phyloP scores from a whole-genome alignment of 441 rosid species.

The Lepidium campestre region DNA sequence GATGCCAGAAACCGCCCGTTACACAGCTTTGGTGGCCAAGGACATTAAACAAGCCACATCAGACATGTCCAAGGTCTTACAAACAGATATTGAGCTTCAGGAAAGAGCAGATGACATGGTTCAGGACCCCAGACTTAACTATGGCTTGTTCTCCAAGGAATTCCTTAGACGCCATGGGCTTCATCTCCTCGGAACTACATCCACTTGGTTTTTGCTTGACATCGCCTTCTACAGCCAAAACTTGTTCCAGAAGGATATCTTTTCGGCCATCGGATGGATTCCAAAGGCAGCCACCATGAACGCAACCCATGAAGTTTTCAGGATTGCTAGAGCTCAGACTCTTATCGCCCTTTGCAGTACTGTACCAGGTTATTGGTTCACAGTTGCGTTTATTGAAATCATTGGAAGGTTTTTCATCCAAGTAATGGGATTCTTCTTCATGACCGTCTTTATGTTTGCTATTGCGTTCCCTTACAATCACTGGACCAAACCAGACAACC shows the following conservation, averaged over 20 bases:
- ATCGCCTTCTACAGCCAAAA: constrained; percentile 49
- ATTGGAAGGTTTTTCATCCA: constrained; percentile 47
- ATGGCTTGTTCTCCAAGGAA: constrained; percentile 43
- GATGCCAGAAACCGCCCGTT: constrained; percentile 63
- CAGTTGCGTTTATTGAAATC: constrained; percentile 34
- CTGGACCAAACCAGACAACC: constrained; percentile 15
- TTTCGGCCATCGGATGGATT: constrained; percentile 36
- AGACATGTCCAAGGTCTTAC: constrained; percentile 56
- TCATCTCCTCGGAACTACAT: constrained; percentile 34
- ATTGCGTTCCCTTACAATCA: constrained; percentile 43
- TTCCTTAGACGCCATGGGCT: constrained; percentile 40
- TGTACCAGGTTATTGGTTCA: constrained; percentile 54
- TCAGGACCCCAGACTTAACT: constrained; percentile 13
- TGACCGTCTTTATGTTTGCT: constrained; percentile 58
- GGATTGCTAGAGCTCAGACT: constrained; percentile 45
- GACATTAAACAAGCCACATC: constrained; percentile 48
- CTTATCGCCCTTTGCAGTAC: constrained; percentile 46
- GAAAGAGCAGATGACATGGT: constrained; percentile 20
- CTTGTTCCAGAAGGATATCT: constrained; percentile 49
- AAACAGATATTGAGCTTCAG: constrained; percentile 36
- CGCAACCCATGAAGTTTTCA: constrained; percentile 40
- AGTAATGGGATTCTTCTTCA: constrained; percentile 47
- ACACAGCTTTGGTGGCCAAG: constrained; percentile 54
- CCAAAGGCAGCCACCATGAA: constrained; percentile 37
- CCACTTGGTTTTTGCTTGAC: constrained; percentile 49